Evolutionary conservation across 2,329 filamentous ascomycete species (phyloP), one percentile per base, ranked within the genome.

Genomic region (Arthroderma sp.): DNA sequence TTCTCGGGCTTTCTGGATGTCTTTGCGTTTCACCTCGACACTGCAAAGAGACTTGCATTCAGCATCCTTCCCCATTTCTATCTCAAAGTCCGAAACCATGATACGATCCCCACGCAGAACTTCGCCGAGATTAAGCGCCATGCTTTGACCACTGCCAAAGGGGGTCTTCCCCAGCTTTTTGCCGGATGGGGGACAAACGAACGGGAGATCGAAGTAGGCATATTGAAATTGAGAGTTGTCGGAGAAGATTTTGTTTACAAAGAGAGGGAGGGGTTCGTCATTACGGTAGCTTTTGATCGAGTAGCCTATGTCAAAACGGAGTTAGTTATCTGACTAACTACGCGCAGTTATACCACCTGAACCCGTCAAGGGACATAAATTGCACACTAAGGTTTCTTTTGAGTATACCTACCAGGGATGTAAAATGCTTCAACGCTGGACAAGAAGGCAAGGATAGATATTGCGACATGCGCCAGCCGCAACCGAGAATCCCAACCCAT

Each of bases 231-330:
- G 82, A 5, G 84, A 91, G 56, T 84, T 80, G 64, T 93, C 86
- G 45, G 85, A 93, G 64, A 88, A 93, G 55, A 88, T 80, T 63
- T 94, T 94, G 69, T 94, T 94, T 52, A 91, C 83, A 45, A 89
- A 78, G n/a, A 94, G 71, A 1, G 86, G 85, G 34, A 94, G 82
- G 7, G 78, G 71, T 54, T 93, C 83, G 60, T 78, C 75, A 51
- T 87, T 77, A 52, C 73, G 73, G 61, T 93, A 93, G 57, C 78
- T 85, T 58, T 80, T 83, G 57, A 88, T 79, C 4, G 86, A 93
- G 73, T 83, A 91, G 53, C 86, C 86, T 83, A 49, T 38, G 28
- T 10, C 8, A n/a, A 36, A 28, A n/a, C 47, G 8, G 15, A 22
- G 15, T 22, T 22, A 22, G 15, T 22, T 22, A 22, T 22, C 15